Evolutionary conservation across 345 rosid species (phyloP).

Genomic region (Lumnitzera littorea): DNA sequence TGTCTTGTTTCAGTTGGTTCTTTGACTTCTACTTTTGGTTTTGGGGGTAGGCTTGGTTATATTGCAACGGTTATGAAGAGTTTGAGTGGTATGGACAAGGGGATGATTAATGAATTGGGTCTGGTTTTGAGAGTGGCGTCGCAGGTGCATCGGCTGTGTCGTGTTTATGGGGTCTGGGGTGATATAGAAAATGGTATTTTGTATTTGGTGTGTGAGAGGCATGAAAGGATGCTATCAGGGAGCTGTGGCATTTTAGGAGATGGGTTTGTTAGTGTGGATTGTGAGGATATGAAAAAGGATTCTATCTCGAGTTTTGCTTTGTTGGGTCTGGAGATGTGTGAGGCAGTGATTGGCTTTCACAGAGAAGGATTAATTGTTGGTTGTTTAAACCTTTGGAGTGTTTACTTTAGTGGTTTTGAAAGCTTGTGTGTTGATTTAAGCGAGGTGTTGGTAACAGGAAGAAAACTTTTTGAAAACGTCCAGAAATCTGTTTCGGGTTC

Average conservation of each 20-base stretch:
- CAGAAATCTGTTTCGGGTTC: constrained; percentile 16
- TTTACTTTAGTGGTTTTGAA: constrained; percentile 53
- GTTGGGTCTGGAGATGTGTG: constrained; percentile 67
- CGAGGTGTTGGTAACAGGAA: constrained; percentile 40
- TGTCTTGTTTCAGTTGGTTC: constrained; percentile 44
- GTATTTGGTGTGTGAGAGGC: constrained; percentile 56
- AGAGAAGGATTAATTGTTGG: constrained; percentile 48
- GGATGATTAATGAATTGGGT: constrained; percentile 37
- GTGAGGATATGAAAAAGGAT: constrained; percentile 22
- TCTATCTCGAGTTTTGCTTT: constrained; percentile 40
- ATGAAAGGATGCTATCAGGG: constrained; percentile 12
- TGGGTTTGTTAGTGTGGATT: constrained; percentile 8
- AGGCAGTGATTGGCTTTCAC: constrained; percentile 49
- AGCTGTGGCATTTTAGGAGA: constrained; percentile 6
- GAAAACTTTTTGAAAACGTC: constrained; percentile 20
- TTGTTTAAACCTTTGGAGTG: constrained; percentile 47
- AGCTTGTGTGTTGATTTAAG: constrained; percentile 45
- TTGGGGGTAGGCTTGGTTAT: constrained; percentile 45
- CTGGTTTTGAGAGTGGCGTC: constrained; percentile 23
- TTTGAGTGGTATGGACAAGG: constrained; percentile 47
- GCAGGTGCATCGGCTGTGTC: constrained; percentile 23
- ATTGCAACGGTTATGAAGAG: constrained; percentile 38
- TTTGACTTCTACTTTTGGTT: constrained; percentile 19
- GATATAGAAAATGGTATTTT: constrained; percentile 44
- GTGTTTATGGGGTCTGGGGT: constrained; percentile 73